A percentile compares a stretch with the other conserved stretches of the same genome.
Evolutionary conservation across 345 rosid genomes (phyloP).

Genomic region (Cochlearia excelsa): DNA sequence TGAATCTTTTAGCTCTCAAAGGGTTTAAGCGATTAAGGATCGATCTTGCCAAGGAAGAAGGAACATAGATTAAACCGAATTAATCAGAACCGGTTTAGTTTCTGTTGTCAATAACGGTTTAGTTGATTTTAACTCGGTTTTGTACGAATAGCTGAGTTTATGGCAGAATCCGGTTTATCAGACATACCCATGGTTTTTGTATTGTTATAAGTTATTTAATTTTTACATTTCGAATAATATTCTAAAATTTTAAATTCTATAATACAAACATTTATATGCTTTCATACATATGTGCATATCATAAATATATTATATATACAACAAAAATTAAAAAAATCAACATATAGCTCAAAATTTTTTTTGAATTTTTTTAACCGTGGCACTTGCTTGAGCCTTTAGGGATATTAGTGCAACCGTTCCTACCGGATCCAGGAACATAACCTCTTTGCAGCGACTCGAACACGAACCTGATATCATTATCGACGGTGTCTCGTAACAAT

Average conservation of each 20-base stretch:
- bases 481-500: constrained; percentile 6
- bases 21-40: constrained; percentile 31
- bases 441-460: constrained; percentile 25
- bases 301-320: too few relatives aligned
- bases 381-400: constrained; percentile 4
- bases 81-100: constrained; percentile 5
- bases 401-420: constrained; percentile 19
- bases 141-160: too few relatives aligned
- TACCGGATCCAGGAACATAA: not conserved
- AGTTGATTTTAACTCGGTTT: too few relatives aligned
- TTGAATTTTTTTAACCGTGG: not conserved
- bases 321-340: too few relatives aligned
- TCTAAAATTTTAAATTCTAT: not conserved
- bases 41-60: constrained; percentile 23
- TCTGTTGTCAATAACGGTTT: too few relatives aligned
- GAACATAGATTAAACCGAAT: constrained; percentile 15
- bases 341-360: too few relatives aligned
- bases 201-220: too few relatives aligned
- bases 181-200: too few relatives aligned
- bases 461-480: constrained; percentile 16
- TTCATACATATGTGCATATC: not conserved
- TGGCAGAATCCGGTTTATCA: too few relatives aligned
- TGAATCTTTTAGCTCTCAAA: not conserved
- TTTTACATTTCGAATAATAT: not conserved
- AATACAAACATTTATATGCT: constrained; percentile 1